A percentile compares a stretch with the other conserved stretches of the same genome.
phyloP scores from a whole-genome alignment of 306 rosid species.

The Dryas alaskensis region DNA sequence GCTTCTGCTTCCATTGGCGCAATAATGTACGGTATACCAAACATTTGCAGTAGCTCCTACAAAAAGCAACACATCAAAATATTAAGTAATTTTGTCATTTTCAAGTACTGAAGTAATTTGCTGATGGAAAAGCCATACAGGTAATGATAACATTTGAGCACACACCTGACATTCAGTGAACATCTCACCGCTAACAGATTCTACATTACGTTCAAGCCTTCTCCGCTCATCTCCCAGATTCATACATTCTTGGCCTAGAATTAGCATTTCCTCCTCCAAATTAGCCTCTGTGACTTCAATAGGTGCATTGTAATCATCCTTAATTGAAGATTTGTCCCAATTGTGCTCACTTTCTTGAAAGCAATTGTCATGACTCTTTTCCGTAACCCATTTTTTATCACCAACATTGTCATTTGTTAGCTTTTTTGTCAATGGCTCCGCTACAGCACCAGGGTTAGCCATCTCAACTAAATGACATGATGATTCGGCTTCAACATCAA shows the following conservation, averaged over 20 bases:
- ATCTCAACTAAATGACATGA: conserved; percentile 33
- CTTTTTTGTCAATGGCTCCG: conserved; percentile 32
- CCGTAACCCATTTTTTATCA: conserved; percentile 34
- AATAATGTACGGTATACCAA: conserved; percentile 92
- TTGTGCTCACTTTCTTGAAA: conserved; percentile 31
- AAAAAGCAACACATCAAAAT: conserved; percentile 26
- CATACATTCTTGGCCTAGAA: conserved; percentile 62
- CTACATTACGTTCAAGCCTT: conserved; percentile 87
- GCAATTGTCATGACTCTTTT: conserved; percentile 23
- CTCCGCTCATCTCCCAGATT: conserved; percentile 70
- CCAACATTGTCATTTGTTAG: conserved; percentile 23
- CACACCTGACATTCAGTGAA: conserved; percentile 91
- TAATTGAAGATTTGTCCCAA: conserved; percentile 29
- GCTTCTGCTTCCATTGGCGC: conserved; percentile 99
- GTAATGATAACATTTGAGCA: conserved; percentile 21
- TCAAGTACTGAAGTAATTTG: conserved; percentile 11
- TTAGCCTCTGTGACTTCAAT: conserved; percentile 34
- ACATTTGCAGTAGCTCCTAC: conserved; percentile 95
- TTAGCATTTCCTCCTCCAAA: conserved; percentile 67
- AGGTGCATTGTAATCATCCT: conserved; percentile 31
- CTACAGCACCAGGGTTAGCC: conserved; percentile 25
- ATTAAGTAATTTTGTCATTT: conserved; percentile 15
- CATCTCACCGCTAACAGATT: conserved; percentile 79
- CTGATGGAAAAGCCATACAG: conserved; percentile 11
- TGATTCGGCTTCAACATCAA: conserved; percentile 32